These are phyloP conservation scores for Batkoa obscura DNA, from an alignment of 371 early-diverging fungal genomes.

Conservation along the genomic window DNA sequence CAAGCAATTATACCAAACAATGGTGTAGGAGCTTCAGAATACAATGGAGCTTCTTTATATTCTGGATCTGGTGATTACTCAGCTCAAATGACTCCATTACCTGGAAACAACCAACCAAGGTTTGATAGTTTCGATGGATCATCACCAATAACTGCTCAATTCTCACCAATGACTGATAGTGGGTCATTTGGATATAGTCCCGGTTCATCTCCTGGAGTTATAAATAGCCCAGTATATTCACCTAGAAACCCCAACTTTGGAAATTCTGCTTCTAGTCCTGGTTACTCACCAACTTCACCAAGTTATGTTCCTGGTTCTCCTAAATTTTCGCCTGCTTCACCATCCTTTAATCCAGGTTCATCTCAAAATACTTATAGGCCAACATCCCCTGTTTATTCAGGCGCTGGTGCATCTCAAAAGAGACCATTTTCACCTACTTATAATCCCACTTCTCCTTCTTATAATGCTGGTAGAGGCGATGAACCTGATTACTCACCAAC, in stretches of 20 bases:
- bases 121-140: constrained; percentile 12
- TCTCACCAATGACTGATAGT: constrained; percentile 5
- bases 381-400: constrained; percentile 64
- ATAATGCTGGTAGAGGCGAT: constrained; percentile 26
- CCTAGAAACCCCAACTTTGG: constrained; percentile 72
- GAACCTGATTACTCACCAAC: constrained; percentile 30
- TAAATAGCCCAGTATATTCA: constrained; percentile 45
- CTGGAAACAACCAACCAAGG: constrained; percentile 33
- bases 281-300: constrained; percentile 54
- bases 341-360: constrained; percentile 21
- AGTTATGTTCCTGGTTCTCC: constrained; percentile 58
- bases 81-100: constrained; percentile 35
- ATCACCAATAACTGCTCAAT: constrained; percentile 15
- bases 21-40: constrained; percentile 11
- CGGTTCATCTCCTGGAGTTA: constrained; percentile 18
- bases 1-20: constrained; percentile 22
- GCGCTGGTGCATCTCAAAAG: constrained; percentile 21
- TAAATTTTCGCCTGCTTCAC: constrained; percentile 29
- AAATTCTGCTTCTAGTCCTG: constrained; percentile 50
- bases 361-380: constrained; percentile 44
- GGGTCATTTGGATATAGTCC: no score
- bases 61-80: constrained; percentile 9
- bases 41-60: constrained; percentile 10
- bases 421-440: constrained; percentile 36
- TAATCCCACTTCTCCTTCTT: constrained; percentile 20